phyloP scores from a whole-genome alignment of 2,329 filamentous ascomycete species.

The Fusarium sororula region DNA sequence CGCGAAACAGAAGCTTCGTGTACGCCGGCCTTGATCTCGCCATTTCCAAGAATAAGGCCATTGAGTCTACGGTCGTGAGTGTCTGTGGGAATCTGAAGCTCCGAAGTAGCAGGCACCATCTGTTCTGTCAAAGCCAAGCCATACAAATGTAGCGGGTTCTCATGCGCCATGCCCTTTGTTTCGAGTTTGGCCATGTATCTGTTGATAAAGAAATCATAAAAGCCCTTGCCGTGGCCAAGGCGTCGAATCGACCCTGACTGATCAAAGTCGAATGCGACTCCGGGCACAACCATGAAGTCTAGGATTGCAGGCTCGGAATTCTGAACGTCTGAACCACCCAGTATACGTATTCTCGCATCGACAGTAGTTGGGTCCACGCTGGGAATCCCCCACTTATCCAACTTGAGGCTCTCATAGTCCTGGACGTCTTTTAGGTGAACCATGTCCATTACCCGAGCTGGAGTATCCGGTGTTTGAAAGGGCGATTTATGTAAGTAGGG shows the following conservation, averaged over 20 bases:
- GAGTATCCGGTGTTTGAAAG: constrained; percentile 59
- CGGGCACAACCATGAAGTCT: constrained; percentile 90
- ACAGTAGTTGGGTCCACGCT: constrained; percentile 76
- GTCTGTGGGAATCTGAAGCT: constrained; percentile 76
- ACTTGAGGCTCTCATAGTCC: constrained; percentile 80
- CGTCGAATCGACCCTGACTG: constrained; percentile 68
- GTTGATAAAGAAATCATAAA: constrained; percentile 93
- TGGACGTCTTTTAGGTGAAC: constrained; percentile 75
- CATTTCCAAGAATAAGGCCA: constrained; percentile 77
- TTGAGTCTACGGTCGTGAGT: constrained; percentile 83
- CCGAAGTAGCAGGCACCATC: constrained; percentile 68
- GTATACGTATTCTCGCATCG: constrained; percentile 73
- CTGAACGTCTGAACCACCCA: constrained; percentile 67
- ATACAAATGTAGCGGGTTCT: constrained; percentile 63
- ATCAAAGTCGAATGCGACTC: constrained; percentile 85
- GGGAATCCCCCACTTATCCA: constrained; percentile 95
- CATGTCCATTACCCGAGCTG: constrained; percentile 89
- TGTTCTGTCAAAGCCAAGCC: constrained; percentile 90
- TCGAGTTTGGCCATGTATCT: constrained; percentile 67
- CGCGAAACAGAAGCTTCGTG: constrained; percentile 53
- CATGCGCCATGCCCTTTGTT: constrained; percentile 46
- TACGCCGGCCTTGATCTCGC: constrained; percentile 58
- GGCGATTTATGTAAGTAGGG: constrained; percentile 81
- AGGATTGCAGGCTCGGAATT: constrained; percentile 62
- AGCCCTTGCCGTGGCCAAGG: constrained; percentile 93